Evolutionary conservation across 129 eudicot genomes (phyloP).

Genomic region (Pittosporum tobira): DNA sequence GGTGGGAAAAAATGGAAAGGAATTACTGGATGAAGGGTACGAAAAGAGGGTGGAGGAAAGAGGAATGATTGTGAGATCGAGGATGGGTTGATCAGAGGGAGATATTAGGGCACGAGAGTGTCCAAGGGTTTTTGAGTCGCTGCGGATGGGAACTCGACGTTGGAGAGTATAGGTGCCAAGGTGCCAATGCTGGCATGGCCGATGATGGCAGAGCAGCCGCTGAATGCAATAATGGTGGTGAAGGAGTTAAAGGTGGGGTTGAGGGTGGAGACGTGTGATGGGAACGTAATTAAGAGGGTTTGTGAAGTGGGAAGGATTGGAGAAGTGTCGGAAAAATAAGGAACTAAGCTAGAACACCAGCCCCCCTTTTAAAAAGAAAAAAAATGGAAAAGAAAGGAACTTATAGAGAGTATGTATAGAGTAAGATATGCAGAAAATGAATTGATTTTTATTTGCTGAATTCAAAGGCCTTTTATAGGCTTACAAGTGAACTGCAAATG

Average conservation of each 20-base stretch:
- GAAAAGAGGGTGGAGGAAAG: conserved; percentile 26
- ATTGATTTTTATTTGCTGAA: too few species aligned
- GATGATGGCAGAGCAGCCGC: conserved; percentile 40
- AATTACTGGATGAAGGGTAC: conserved; percentile 14
- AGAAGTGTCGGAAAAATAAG: too few species aligned
- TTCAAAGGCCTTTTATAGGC: too few species aligned
- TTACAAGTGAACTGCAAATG: too few species aligned
- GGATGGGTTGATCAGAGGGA: conserved; percentile 43
- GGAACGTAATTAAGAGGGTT: conserved; percentile 21
- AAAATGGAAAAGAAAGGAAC: too few species aligned
- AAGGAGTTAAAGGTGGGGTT: conserved; percentile 25
- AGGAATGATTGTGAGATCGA: conserved; percentile 30
- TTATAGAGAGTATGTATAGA: too few species aligned
- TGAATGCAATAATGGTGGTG: conserved; percentile 32
- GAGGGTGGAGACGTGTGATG: conserved; percentile 25
- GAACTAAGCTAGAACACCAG: too few species aligned
- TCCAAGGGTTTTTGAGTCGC: conserved; percentile 36
- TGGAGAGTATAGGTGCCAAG: conserved; percentile 41
- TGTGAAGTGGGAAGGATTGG: conserved; percentile 23
- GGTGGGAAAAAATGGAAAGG: too few species aligned
- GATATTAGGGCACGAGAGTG: conserved; percentile 23
- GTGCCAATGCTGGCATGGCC: conserved; percentile 65
- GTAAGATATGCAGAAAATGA: too few species aligned
- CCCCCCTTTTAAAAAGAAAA: too few species aligned
- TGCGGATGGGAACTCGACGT: conserved; percentile 43